Conservation (phyloP, 495 filamentous ascomycete species). For the Aspergillus haitiensis region DNA sequence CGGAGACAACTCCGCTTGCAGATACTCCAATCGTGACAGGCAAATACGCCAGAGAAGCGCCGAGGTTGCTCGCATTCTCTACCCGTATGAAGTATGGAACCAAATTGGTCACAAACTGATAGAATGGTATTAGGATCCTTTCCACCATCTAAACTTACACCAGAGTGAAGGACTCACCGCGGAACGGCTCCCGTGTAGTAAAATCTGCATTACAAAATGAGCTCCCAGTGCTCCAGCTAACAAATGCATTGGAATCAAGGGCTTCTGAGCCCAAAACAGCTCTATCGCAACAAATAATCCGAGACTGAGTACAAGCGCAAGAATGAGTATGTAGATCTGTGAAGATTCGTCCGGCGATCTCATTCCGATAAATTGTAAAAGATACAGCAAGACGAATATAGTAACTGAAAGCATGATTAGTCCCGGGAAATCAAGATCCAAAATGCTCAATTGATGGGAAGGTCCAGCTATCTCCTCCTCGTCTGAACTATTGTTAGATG, state of each 20-base stretch:
- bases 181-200: conserved; percentile 19
- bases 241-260: conserved; percentile 34
- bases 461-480: background rate
- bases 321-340: background rate
- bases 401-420: conserved; percentile 19
- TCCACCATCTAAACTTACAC: background rate
- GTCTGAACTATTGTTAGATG: background rate
- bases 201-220: conserved; percentile 21
- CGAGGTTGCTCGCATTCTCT: conserved; percentile 20
- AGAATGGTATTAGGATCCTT: background rate
- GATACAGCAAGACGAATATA: conserved; percentile 16
- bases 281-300: conserved; percentile 29
- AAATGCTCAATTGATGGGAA: background rate
- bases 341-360: background rate
- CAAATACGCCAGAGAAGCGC: conserved; percentile 20
- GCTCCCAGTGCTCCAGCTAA: conserved; percentile 23
- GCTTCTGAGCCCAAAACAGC: conserved; percentile 25
- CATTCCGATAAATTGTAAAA: conserved; percentile 12
- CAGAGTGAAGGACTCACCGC: conserved; percentile 16
- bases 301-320: conserved; percentile 13
- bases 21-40: conserved; percentile 22
- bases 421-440: conserved; percentile 27
- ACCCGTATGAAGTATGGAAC: conserved; percentile 31
- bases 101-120: conserved; percentile 25
- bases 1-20: conserved; percentile 26